These are phyloP conservation scores for Carex cristatella DNA, from an alignment of 176 grass and related monocot species.

Conservation along the genomic window DNA sequence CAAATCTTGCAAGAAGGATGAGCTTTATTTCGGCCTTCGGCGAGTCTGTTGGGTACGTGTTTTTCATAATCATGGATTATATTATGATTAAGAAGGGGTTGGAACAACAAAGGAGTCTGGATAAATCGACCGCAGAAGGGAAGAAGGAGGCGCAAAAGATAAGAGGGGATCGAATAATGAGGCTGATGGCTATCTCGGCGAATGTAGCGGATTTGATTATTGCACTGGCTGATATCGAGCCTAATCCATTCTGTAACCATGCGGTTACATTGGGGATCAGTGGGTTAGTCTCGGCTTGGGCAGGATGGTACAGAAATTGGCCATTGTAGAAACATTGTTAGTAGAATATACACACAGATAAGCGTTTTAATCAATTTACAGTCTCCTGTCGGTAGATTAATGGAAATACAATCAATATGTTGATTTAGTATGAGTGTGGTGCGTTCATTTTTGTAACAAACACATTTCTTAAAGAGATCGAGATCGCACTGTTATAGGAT, in stretches of 20 bases:
- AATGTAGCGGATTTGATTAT: conserved; percentile 79
- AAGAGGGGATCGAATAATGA: conserved; percentile 71
- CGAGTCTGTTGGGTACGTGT: conserved; percentile 68
- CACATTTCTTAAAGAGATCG: background rate
- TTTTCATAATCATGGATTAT: conserved; percentile 79
- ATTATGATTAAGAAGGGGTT: conserved; percentile 73
- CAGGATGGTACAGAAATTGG: conserved; percentile 93
- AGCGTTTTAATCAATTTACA: background rate
- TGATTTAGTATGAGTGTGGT: background rate
- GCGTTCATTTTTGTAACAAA: background rate
- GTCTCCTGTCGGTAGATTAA: background rate
- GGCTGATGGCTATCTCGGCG: conserved; percentile 79
- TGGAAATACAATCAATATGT: background rate
- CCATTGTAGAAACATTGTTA: conserved; percentile 42
- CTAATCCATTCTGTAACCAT: conserved; percentile 91
- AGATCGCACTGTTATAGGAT: background rate
- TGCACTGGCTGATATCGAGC: conserved; percentile 60
- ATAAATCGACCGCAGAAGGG: background rate
- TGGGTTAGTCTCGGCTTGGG: conserved; percentile 92
- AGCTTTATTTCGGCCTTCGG: conserved; percentile 82
- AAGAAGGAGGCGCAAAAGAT: conserved; percentile 44
- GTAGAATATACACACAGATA: background rate
- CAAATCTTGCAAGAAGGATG: conserved; percentile 38
- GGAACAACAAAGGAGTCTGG: conserved; percentile 38
- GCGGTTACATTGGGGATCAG: conserved; percentile 78